Evolutionary conservation across 495 filamentous ascomycete genomes (phyloP), one percentile per base, ranked within the genome.

Genomic region (Chaetomium fimeti): DNA sequence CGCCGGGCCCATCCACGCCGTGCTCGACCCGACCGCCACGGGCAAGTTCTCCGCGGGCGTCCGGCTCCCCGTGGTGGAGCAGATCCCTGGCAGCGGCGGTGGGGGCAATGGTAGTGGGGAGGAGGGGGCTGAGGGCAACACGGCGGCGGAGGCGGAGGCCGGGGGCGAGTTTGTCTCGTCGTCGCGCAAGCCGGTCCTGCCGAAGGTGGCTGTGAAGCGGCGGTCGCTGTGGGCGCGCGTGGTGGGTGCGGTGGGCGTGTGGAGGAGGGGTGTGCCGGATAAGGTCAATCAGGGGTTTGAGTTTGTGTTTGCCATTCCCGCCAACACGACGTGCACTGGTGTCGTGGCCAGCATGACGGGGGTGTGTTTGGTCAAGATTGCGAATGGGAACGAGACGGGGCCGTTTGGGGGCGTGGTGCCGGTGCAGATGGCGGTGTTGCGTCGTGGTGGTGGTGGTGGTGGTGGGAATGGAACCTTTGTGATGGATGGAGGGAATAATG

Each of bases 361-460:
- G 32, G 69, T 78, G 58, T 78, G 76, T 69, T 64, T 77, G 45
- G 73, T 76, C 64, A 76, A 77, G 72, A 73, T 77, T 53, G 73
- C 72, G 51, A 78, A 77, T 66, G 66, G 70, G 43, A 71, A 71
- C 59, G 61, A 57, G 48, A 71, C 71, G 5, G 76, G 76, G 9
- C 75, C 76, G 38, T 78, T 78, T 62, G 76, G 76, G 59, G 75
- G 75, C 15, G 76, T 77, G 43, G 63, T 78, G 47, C 73, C 74
- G 24, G 65, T 78, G 38, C 76, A 78, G 66, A 76, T 76, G 65
- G 71, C 40, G 9, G 32, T 36, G 67, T 45, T n/a, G n/a, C 55
- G 47, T 45, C 24, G n/a, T 55, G 47, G 45, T 8, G 54, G 20
- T 22, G 40, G 40, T 9, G 40, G 40, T 1, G 40, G 38, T 40